Percentiles rank a stretch among this genome's conserved stretches.
Evolutionary conservation across 2,329 filamentous ascomycete species (phyloP).

Genomic region (Colletotrichum lini): DNA sequence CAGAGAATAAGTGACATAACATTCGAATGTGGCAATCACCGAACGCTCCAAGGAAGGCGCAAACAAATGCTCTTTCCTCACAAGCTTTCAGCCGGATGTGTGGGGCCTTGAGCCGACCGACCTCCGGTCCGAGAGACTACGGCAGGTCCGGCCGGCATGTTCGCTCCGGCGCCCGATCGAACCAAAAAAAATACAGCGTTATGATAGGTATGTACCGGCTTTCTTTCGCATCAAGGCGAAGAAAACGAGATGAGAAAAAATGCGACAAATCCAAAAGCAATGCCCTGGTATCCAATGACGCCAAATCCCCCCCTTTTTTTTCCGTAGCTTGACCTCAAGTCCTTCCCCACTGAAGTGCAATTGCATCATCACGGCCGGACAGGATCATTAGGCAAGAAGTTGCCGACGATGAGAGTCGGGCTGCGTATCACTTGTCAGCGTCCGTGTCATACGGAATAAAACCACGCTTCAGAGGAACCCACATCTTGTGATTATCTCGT

Average conservation of each 20-base stretch:
- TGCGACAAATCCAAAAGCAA: constrained; percentile 11
- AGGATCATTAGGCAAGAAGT: constrained; percentile 91
- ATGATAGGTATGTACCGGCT: not conserved
- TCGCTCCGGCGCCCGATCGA: not conserved
- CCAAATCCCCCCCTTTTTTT: constrained; percentile 30
- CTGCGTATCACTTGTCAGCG: constrained; percentile 64
- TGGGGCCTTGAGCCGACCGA: not conserved
- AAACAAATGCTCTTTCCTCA: not conserved
- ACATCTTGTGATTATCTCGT: constrained; percentile 97
- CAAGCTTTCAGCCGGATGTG: not conserved
- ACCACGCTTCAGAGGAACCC: constrained; percentile 57
- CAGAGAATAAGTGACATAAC: not conserved
- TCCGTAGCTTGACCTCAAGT: not conserved
- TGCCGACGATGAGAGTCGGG: constrained; percentile 94
- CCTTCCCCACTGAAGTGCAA: constrained; percentile 52
- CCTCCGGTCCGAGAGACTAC: not conserved
- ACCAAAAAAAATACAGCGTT: not conserved
- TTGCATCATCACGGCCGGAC: constrained; percentile 44
- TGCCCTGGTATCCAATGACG: constrained; percentile 41
- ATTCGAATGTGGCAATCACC: not conserved
- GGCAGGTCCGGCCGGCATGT: not conserved
- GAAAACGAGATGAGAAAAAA: not conserved
- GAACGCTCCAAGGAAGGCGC: not conserved
- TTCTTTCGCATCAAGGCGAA: not conserved
- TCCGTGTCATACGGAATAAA: not conserved